Evolutionary conservation across 148 eudicot genomes (phyloP), one percentile per base, ranked within the genome.

Genomic region (Pharnaceum exiguum): DNA sequence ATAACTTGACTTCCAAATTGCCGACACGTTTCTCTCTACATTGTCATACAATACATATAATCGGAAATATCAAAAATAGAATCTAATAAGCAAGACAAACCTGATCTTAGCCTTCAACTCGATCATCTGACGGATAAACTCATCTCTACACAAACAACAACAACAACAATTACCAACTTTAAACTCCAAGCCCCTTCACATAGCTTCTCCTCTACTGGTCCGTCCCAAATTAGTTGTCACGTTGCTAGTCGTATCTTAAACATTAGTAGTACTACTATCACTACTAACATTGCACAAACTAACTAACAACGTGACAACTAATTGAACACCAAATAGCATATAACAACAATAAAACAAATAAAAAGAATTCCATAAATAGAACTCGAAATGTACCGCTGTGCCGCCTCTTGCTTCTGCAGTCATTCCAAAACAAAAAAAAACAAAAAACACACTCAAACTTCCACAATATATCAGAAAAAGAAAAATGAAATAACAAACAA

Each of bases 101-200:
- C 95, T 83, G 71, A 83, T 83, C 66, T 71, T 30, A 50, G 64
- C 57, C 55, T 86, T 90, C 69, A 89, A 75, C 51, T 70, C 69
- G 36, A 79, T 67, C 90, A 86, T 81, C 69, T 74, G 71, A 38
- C 55, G 51, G 50, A 86, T 83, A 47, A 89, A 90, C 42, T 73
- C 88, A 71, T 81, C 90, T 62, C 97, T 90, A 82, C 71, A 57
- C 12, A 46, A 29, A 33, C 21, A 25, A 47, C 30, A 7, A 29
- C 27, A 42, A 16, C 26, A 3, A 4, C 13, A 0, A 3, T 24
- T 29, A 28, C 40, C 21, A 49, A 13, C 5, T 17, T 7, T 5
- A 42, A 16, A 27, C 24, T 8, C 26, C 21, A 32, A 32, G 22
- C 5, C 31, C 33, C 22, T 33, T 8, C 38, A 1, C 1, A 7